Evolutionary conservation across 2,329 filamentous ascomycete genomes (phyloP), one percentile per base, ranked within the genome.

Genomic region (Claviceps sp.): DNA sequence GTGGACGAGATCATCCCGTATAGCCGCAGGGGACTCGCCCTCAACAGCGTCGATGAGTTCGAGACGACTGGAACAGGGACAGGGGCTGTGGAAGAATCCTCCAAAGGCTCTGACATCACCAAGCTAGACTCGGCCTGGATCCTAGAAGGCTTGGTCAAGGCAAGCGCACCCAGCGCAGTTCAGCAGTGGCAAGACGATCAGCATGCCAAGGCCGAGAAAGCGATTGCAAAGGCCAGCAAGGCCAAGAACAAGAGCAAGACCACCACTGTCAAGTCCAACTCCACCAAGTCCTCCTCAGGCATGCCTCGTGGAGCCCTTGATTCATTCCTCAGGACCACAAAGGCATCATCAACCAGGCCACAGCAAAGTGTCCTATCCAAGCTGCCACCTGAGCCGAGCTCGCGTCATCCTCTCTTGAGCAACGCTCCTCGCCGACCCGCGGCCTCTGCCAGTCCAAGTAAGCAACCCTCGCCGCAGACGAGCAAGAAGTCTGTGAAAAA

Each of bases 21-120:
- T 56, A 74, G 72, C 1, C 72, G 79, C 30, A 71, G 71, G 47
- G 78, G 78, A 0, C 64, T 82, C 14, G 79, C 79, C 2, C 70
- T 81, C n/a, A 79, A 80, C 56, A 80, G 78, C 54, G 84, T 88
- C 50, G 81, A 87, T 40, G 83, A 87, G 9, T 70, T 79, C 14
- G 74, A 73, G 0, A 74, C 67, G 61, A 49, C 3, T 18, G 14
- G 13, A 13, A 38, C 16, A 40, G 14, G 16, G 9, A 14, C 65
- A 62, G 59, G 59, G 4, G 54, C 55, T 2, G 53, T 57, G 1
- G 67, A 62, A n/a, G 52, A 56, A 13, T 54, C 52, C 7, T 37
- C 52, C 20, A 73, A 71, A 50, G 55, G 65, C 1, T 89, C 85
- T 58, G 82, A 89, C 59, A 85, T 88, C 0, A 75, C 73, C 8